Percentiles rank a stretch among this genome's conserved stretches.
These are phyloP conservation scores for Penicillium chermesinum DNA, from an alignment of 495 filamentous ascomycete genomes.

Conservation along the genomic window DNA sequence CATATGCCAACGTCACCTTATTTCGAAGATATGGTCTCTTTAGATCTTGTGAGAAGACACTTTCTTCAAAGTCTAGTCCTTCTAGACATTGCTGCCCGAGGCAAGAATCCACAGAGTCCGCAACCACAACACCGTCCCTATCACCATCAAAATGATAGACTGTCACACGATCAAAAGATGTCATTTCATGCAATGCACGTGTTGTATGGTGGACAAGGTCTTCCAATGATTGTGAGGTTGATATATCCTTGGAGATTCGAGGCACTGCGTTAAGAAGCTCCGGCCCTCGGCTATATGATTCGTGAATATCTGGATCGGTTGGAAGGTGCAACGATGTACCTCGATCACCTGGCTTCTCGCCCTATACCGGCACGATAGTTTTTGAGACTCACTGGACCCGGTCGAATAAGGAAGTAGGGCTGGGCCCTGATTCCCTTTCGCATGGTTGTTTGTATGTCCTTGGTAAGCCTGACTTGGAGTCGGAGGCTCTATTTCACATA, in stretches of 20 bases:
- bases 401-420: no score
- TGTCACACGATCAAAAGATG: constrained; percentile 81
- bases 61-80: constrained; percentile 75
- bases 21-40: constrained; percentile 65
- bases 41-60: constrained; percentile 72
- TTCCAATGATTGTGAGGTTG: constrained; percentile 62
- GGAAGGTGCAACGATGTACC: no score
- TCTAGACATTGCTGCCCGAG: constrained; percentile 71
- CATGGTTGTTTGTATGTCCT: constrained; percentile 43
- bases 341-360: no score
- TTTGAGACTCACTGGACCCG: no score
- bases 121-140: constrained; percentile 76
- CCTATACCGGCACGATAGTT: no score
- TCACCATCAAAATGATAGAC: constrained; percentile 79
- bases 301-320: no score
- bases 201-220: constrained; percentile 11
- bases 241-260: constrained; percentile 48
- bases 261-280: not conserved
- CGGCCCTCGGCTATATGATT: no score
- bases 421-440: no score
- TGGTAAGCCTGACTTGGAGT: constrained; percentile 52
- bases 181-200: constrained; percentile 61
- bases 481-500: constrained; percentile 84
- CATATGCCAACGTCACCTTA: constrained; percentile 24
- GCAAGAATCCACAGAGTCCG: constrained; percentile 69